These are phyloP conservation scores for Paralagenidium karlingii DNA, from an alignment of 352 stramenopile species.

Conservation along the genomic window DNA sequence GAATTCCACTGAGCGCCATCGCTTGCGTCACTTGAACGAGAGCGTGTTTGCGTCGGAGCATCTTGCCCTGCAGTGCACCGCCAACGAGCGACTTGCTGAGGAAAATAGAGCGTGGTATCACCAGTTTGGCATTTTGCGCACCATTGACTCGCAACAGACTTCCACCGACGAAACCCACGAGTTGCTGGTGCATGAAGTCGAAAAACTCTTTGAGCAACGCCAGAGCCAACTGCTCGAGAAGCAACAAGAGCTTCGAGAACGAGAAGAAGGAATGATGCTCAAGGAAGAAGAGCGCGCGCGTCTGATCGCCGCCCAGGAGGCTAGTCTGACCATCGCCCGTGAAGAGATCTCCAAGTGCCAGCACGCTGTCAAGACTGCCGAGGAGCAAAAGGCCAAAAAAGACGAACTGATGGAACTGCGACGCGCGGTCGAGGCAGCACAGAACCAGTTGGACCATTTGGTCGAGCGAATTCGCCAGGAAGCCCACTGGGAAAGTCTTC, in stretches of 20 bases:
- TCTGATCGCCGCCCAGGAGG: not conserved
- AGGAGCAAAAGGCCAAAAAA: constrained; percentile 6
- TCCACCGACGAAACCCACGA: constrained; percentile 15
- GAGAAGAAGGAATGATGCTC: not conserved
- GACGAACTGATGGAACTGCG: constrained; percentile 2
- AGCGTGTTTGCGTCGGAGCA: constrained; percentile 28
- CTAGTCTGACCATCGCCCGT: not conserved
- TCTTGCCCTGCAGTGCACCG: constrained; percentile 35
- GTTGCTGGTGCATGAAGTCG: constrained; percentile 17
- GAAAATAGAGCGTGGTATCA: constrained; percentile 24
- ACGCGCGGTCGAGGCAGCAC: not conserved
- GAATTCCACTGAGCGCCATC: constrained; percentile 34
- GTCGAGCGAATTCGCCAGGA: constrained; percentile 1
- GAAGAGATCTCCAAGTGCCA: not conserved
- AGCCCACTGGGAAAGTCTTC: constrained; percentile 13
- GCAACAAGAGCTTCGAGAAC: not conserved
- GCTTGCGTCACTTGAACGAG: constrained; percentile 31
- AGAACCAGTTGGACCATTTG: not conserved
- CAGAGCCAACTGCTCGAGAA: constrained; percentile 4
- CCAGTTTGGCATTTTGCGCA: constrained; percentile 35
- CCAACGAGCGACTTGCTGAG: constrained; percentile 10
- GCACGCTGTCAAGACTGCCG: constrained; percentile 1
- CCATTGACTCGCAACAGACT: constrained; percentile 8
- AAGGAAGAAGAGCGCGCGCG: not conserved
- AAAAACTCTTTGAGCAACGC: constrained; percentile 13